Evolutionary conservation across 1,284 basidiomycete species (phyloP).

Genomic region (Cerrena zonata): DNA sequence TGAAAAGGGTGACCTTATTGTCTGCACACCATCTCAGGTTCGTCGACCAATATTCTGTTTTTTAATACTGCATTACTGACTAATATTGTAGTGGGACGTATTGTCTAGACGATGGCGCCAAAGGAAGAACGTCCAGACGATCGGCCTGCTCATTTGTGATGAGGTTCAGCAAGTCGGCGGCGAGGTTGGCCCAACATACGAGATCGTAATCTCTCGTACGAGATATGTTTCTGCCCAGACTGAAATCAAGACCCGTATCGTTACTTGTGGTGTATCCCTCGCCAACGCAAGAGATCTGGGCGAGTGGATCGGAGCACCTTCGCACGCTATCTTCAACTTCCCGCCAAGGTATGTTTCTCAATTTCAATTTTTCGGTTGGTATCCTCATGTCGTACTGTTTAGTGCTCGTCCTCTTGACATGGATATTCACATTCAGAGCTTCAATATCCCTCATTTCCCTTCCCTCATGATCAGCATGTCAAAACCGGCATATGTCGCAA

Average conservation of each 20-base stretch:
- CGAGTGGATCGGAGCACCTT: slow-evolving; percentile 94
- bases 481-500: slow-evolving; percentile 93
- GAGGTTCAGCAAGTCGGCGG: slow-evolving; percentile 92
- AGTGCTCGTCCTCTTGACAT: slow-evolving; percentile 91
- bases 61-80: slow-evolving; percentile 14
- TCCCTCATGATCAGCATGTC: slow-evolving; percentile 99
- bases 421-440: slow-evolving; percentile 95
- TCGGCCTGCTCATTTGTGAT: slow-evolving; percentile 90
- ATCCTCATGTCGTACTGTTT: slow-evolving; percentile 11
- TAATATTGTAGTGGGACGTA: slow-evolving; percentile 87
- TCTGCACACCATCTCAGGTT: slow-evolving; percentile 86
- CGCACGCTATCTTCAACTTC: slow-evolving; percentile 96
- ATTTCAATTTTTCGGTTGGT: neutral
- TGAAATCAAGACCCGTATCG: slow-evolving; percentile 83
- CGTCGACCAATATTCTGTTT: slow-evolving; percentile 24
- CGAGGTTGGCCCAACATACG: slow-evolving; percentile 91
- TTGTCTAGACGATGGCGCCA: slow-evolving; percentile 95
- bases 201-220: slow-evolving; percentile 90
- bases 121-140: slow-evolving; percentile 91
- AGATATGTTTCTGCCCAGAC: slow-evolving; percentile 96
- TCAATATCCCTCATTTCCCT: slow-evolving; percentile 94
- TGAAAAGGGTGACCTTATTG: slow-evolving; percentile 87
- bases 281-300: slow-evolving; percentile 95
- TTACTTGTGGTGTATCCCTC: slow-evolving; percentile 89
- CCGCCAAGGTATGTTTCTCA: slow-evolving; percentile 64